These are phyloP conservation scores for Echites panduratus DNA, from an alignment of 257 asterid genomes.

Conservation along the genomic window DNA sequence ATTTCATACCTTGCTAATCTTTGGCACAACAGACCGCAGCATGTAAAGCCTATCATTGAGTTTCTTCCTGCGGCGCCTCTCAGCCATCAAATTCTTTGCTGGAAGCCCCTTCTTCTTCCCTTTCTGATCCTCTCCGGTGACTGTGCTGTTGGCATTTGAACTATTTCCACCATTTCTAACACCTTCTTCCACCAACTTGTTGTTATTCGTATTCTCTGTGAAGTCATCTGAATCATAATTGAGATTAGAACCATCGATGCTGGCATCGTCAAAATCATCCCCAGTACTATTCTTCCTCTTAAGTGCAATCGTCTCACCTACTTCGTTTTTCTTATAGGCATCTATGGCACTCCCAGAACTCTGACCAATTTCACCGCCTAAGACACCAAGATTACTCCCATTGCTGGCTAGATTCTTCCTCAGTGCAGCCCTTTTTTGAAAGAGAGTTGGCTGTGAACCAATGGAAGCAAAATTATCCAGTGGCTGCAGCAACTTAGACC, in stretches of 20 bases:
- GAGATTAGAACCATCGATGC: constrained; percentile 64
- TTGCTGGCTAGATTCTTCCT: constrained; percentile 25
- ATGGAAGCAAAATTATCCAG: constrained; percentile 54
- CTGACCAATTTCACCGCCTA: constrained; percentile 31
- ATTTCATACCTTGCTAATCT: constrained; percentile 83
- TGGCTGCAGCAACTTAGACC: constrained; percentile 74
- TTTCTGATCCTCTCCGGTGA: constrained; percentile 42
- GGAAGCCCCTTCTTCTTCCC: constrained; percentile 90
- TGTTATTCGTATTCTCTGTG: constrained; percentile 29
- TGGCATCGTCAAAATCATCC: constrained; percentile 64
- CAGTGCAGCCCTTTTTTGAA: constrained; percentile 90
- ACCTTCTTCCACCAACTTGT: constrained; percentile 28
- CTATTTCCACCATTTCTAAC: constrained; percentile 36
- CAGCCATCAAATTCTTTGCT: constrained; percentile 97
- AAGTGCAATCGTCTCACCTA: constrained; percentile 24
- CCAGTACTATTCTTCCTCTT: constrained; percentile 48
- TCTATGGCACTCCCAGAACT: constrained; percentile 23
- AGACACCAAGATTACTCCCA: constrained; percentile 37
- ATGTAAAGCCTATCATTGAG: constrained; percentile 94
- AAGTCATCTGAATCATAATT: constrained; percentile 79
- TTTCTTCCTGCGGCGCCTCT: constrained; percentile 88
- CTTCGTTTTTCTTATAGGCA: constrained; percentile 21
- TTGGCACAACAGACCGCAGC: constrained; percentile 92
- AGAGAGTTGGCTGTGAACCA: constrained; percentile 83
- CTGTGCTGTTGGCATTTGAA: constrained; percentile 37